Evolutionary conservation across 306 rosid species (phyloP), one percentile per base, ranked within the genome.

Genomic region (Cotoneaster glaucophyllus): DNA sequence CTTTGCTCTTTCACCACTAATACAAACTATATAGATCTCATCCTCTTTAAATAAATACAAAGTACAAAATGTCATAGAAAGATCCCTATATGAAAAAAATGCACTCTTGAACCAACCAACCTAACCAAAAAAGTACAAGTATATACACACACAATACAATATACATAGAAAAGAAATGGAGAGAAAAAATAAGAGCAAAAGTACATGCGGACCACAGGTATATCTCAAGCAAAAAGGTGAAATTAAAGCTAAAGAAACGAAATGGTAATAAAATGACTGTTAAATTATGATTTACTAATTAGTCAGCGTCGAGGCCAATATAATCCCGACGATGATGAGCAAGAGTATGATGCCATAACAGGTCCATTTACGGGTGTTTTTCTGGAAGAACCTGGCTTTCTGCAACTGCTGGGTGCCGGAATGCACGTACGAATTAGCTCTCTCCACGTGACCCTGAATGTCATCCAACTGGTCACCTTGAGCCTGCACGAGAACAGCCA

Each of bases 401-500:
- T 86, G 85, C 82, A 93, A 58, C 41, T 90, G 87, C 70, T 80
- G 88, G 0, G 85, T 85, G 4, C 97, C 98, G 0, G 84, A 69
- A 54, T 75, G 80, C 0, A 93, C 91, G 28, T 24, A 89, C 5
- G 98, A 93, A 70, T 84, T 82, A 19, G 98, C 97, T 48, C 96
- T 81, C 25, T 73, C 77, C 79, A 93, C 71, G 22, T 93, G 92
- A 78, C 84, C 79, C 81, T 91, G 93, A 2, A 93, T 93, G 80
- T 93, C 89, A 32, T 93, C 92, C 21, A 93, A 31, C 2, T 93
- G 88, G 70, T 90, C 93, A 2, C 97, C 97, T 67, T 93, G 97
- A 5, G 86, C 74, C 58, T 91, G 84, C 39, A 93, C 96, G 82
- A 93, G 64, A 11, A 93, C 96, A 3, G 98, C 86, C 97, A 93